Percentiles rank a stretch among this genome's conserved stretches.
Conservation (phyloP, 2,329 filamentous ascomycete genomes). For the Cercospora berteroae region DNA sequence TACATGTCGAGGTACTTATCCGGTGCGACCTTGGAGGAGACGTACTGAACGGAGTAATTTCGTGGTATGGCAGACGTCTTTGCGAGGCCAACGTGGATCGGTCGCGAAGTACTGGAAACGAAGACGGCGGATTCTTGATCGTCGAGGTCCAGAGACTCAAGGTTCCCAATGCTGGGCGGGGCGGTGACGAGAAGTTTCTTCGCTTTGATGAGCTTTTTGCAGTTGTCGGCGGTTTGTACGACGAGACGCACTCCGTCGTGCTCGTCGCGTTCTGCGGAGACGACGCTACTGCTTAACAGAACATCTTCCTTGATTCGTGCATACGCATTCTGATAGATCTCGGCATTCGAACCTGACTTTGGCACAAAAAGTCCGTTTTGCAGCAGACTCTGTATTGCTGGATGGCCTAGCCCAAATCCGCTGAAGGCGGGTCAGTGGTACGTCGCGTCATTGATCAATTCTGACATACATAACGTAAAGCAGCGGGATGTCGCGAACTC, state of each 20-base stretch:
- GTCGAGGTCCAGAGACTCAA: conserved; percentile 1
- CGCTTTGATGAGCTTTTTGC: conserved; percentile 6
- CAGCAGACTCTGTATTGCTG: neutral
- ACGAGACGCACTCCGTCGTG: neutral
- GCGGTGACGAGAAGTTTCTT: conserved; percentile 9
- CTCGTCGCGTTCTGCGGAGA: neutral
- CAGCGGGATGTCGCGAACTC: conserved; percentile 3
- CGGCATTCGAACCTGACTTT: conserved; percentile 3
- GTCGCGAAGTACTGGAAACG: neutral
- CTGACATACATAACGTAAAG: conserved; percentile 13
- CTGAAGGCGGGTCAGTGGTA: neutral
- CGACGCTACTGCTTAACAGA: conserved; percentile 1
- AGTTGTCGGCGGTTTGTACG: neutral
- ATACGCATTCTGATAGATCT: conserved; percentile 10
- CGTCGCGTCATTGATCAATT: no score
- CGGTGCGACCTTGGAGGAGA: conserved; percentile 3
- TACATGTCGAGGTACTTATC: conserved; percentile 12
- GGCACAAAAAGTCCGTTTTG: neutral
- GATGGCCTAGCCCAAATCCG: conserved; percentile 3
- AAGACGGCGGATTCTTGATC: conserved; percentile 9
- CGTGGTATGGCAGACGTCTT: conserved; percentile 4
- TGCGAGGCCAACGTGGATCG: neutral
- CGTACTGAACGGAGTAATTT: conserved; percentile 5
- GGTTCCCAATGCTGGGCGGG: conserved; percentile 9
- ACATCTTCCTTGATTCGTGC: neutral